Evolutionary conservation across 1,284 basidiomycete species (phyloP).

Genomic region (Irpex rosettiformis): DNA sequence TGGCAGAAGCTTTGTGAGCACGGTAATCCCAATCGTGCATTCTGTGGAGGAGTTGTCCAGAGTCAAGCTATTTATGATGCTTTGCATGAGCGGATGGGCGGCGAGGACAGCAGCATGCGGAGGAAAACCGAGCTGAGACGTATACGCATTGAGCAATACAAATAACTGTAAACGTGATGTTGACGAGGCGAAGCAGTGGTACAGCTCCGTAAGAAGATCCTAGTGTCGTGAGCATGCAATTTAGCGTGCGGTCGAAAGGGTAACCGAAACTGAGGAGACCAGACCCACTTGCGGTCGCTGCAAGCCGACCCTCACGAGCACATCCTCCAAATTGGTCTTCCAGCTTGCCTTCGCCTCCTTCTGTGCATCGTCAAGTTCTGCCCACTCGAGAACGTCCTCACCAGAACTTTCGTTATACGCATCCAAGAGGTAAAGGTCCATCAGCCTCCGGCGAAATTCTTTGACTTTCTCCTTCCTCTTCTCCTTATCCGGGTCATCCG

Average conservation of each 20-base stretch:
- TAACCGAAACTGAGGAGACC: conserved; percentile 9
- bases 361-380: conserved; percentile 56
- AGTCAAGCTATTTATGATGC: conserved; percentile 58
- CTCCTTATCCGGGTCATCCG: conserved; percentile 38
- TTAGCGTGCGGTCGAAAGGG: conserved; percentile 9
- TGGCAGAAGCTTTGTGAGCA: conserved; percentile 70
- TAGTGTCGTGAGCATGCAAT: conserved; percentile 25
- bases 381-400: conserved; percentile 71
- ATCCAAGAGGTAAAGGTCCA: conserved; percentile 74
- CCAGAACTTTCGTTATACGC: conserved; percentile 70
- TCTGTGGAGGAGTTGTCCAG: conserved; percentile 71
- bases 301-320: conserved; percentile 60
- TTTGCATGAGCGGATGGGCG: conserved; percentile 57
- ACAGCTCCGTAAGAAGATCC: conserved; percentile 65
- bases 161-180: conserved; percentile 65
- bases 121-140: conserved; percentile 50
- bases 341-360: conserved; percentile 57
- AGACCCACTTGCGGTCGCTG: conserved; percentile 57
- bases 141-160: conserved; percentile 57
- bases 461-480: conserved; percentile 46
- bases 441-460: conserved; percentile 61
- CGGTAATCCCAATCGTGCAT: conserved; percentile 57
- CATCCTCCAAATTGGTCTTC: conserved; percentile 75
- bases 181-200: conserved; percentile 55
- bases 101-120: conserved; percentile 46